These are phyloP conservation scores for Kodamaea nitidulidarum DNA, from an alignment of 805 yeast genomes.

Conservation along the genomic window DNA sequence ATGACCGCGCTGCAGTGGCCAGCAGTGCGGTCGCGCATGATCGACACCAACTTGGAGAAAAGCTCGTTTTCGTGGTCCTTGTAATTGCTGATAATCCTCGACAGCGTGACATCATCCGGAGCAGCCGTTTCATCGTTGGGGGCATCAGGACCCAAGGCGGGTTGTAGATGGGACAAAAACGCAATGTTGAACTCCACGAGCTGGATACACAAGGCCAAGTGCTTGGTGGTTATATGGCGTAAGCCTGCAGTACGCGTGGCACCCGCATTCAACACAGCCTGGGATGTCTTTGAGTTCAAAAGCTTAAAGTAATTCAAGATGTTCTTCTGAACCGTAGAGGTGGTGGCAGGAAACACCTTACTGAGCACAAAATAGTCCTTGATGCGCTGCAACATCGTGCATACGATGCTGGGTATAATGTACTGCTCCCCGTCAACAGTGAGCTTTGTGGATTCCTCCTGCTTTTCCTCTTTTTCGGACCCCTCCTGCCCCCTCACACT, in stretches of 20 bases:
- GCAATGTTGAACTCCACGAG: constrained; percentile 46
- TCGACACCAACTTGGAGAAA: constrained; percentile 58
- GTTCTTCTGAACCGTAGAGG: constrained; percentile 38
- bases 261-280: constrained; percentile 67
- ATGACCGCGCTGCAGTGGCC: constrained; percentile 47
- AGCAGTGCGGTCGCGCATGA: constrained; percentile 63
- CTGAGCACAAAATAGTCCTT: constrained; percentile 55
- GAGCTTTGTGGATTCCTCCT: constrained; percentile 6
- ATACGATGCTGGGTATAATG: constrained; percentile 28
- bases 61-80: constrained; percentile 62
- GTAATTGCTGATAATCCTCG: constrained; percentile 35
- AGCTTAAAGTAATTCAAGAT: constrained; percentile 42
- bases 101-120: constrained; percentile 26
- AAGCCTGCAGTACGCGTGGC: constrained; percentile 73
- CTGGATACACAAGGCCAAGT: constrained; percentile 64
- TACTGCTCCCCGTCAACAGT: constrained; percentile 20
- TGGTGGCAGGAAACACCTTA: constrained; percentile 49
- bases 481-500: not conserved
- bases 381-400: constrained; percentile 25
- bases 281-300: constrained; percentile 51
- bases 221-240: constrained; percentile 69
- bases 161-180: constrained; percentile 32
- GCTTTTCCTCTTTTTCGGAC: not conserved
- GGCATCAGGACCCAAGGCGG: constrained; percentile 10
- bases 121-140: constrained; percentile 1